These are phyloP conservation scores for Diversispora epigaea DNA, from an alignment of 192 early-diverging fungal genomes.

Conservation along the genomic window DNA sequence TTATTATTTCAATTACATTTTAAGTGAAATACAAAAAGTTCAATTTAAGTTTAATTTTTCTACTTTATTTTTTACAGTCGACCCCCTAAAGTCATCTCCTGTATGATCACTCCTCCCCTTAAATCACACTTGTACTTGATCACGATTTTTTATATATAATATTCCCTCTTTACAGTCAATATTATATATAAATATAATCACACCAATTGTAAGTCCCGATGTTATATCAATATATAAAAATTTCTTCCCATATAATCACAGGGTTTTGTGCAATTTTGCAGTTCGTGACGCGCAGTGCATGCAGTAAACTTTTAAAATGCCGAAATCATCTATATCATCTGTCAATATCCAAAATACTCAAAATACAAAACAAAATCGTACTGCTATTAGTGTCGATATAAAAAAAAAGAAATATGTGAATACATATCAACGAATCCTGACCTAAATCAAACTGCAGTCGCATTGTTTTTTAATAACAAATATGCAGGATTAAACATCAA, in stretches of 20 bases:
- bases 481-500: background rate
- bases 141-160: too few relatives aligned
- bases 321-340: background rate
- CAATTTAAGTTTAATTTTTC: too few relatives aligned
- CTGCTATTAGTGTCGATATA: background rate
- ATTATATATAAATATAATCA: background rate
- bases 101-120: too few relatives aligned
- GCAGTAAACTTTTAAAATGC: background rate
- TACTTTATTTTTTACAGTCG: too few relatives aligned
- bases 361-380: background rate
- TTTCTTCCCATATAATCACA: background rate
- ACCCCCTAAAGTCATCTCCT: too few relatives aligned
- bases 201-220: background rate
- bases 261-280: background rate
- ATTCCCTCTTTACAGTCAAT: too few relatives aligned
- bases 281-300: background rate
- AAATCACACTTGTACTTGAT: too few relatives aligned
- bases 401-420: conserved; percentile 19
- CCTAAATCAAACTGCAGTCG: background rate
- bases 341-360: background rate
- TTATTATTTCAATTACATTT: too few relatives aligned
- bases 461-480: conserved; percentile 12
- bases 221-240: background rate
- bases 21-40: too few relatives aligned
- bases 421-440: background rate